These are phyloP conservation scores for Croton setiger DNA, from an alignment of 441 rosid species.

Conservation along the genomic window DNA sequence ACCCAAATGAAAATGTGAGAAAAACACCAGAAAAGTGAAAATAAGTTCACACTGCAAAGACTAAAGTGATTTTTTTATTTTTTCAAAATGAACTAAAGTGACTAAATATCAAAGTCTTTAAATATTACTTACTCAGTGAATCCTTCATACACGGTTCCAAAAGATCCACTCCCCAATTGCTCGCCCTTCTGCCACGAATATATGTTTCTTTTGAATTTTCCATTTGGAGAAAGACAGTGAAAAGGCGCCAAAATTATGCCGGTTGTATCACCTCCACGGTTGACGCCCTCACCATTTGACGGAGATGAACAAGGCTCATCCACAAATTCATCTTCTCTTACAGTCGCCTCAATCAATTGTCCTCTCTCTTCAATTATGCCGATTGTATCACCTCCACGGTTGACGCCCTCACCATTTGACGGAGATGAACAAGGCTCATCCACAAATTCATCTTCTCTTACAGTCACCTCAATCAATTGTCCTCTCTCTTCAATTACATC, in stretches of 20 bases:
- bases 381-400: not conserved
- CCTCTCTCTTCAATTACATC: conserved; percentile 11
- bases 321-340: not conserved
- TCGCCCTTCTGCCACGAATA: conserved; percentile 41
- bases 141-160: conserved; percentile 45
- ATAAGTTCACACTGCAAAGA: not conserved
- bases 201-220: conserved; percentile 26
- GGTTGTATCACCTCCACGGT: not conserved
- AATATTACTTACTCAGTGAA: conserved; percentile 32
- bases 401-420: not conserved
- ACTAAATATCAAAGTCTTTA: no score
- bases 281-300: not conserved
- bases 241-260: not conserved
- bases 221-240: conserved; percentile 21
- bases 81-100: no score
- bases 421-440: not conserved
- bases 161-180: conserved; percentile 40
- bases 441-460: not conserved
- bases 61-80: no score
- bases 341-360: not conserved
- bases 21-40: not conserved
- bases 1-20: not conserved
- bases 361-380: conserved; percentile 3
- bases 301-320: not conserved
- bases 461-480: not conserved